These are phyloP conservation scores for Xylariaceae sp. DNA, from an alignment of 2,329 filamentous ascomycete genomes.

Conservation along the genomic window DNA sequence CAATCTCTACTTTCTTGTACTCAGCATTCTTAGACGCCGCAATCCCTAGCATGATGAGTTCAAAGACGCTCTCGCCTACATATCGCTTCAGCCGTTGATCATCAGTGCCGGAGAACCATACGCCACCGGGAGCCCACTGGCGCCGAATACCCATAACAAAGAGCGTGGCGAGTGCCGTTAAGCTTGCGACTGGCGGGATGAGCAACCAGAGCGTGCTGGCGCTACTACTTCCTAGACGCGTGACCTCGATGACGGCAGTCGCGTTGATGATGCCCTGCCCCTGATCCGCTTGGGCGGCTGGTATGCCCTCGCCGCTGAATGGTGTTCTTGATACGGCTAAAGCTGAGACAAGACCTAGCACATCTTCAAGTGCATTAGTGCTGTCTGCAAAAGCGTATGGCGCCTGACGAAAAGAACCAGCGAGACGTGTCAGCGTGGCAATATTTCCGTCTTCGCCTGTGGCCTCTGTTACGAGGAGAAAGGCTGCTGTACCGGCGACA, in stretches of 20 bases:
- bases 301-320: background rate
- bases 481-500: background rate
- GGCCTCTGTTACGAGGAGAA: background rate
- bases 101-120: background rate
- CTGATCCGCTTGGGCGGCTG: background rate
- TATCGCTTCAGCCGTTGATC: background rate
- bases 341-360: conserved; percentile 2
- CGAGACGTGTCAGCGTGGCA: background rate
- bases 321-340: background rate
- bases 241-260: background rate
- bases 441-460: background rate
- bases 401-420: background rate
- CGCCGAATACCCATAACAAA: background rate
- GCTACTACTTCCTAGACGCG: background rate
- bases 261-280: background rate
- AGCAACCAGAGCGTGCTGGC: background rate
- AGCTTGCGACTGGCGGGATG: background rate
- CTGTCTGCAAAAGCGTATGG: conserved; percentile 8
- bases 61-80: background rate
- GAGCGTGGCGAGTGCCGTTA: background rate
- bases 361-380: conserved; percentile 4
- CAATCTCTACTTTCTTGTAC: background rate
- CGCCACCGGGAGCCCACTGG: background rate
- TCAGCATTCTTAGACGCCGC: background rate
- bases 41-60: background rate